These are phyloP conservation scores for Euptelea pleiosperma DNA, from an alignment of 164 flowering plant species.

Conservation along the genomic window DNA sequence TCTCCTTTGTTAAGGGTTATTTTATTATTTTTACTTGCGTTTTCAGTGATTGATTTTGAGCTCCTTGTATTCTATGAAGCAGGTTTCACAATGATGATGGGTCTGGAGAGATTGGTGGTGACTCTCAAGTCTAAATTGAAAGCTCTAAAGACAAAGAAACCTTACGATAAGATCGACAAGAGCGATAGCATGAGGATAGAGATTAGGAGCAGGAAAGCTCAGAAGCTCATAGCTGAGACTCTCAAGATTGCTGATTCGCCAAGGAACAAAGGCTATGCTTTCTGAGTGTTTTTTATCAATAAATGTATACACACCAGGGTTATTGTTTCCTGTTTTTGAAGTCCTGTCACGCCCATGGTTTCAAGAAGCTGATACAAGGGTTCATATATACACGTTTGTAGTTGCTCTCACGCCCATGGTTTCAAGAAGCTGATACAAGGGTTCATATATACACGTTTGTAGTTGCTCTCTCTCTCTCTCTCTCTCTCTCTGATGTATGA, in stretches of 20 bases:
- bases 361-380: too few species aligned
- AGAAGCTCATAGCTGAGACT: conserved; percentile 59
- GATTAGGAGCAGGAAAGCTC: conserved; percentile 67
- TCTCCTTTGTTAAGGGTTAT: neutral
- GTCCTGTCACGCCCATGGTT: too few species aligned
- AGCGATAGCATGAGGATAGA: conserved; percentile 90
- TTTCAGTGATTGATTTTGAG: neutral
- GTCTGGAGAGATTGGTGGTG: conserved; percentile 46
- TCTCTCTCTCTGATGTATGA: too few species aligned
- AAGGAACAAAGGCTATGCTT: conserved; percentile 34
- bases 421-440: too few species aligned
- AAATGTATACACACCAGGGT: too few species aligned
- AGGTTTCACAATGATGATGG: conserved; percentile 34
- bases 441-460: too few species aligned
- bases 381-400: too few species aligned
- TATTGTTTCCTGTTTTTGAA: too few species aligned
- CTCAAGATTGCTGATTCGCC: conserved; percentile 80
- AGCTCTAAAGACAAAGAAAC: conserved; percentile 46
- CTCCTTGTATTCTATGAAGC: neutral
- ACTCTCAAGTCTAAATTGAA: conserved; percentile 52
- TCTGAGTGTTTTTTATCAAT: conserved; percentile 26
- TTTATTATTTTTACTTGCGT: neutral
- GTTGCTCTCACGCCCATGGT: too few species aligned
- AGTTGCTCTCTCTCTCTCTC: too few species aligned
- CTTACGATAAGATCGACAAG: conserved; percentile 71